Conservation (phyloP, 139 green algal genomes). For the Pleodorina starrii region DNA sequence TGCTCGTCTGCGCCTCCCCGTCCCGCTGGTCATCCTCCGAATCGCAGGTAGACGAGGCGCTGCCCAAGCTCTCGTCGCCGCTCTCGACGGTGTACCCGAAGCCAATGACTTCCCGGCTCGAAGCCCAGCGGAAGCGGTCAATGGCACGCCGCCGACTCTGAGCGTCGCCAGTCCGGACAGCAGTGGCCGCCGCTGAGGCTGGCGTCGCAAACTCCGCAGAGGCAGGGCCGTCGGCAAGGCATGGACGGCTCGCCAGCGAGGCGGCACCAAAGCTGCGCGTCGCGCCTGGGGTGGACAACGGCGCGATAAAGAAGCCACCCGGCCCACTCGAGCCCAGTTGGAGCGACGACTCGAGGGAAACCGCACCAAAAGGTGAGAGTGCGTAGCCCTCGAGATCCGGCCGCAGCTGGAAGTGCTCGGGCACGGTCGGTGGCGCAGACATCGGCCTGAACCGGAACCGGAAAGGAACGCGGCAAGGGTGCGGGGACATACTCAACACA, state of each 20-base stretch:
- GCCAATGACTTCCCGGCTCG: not conserved
- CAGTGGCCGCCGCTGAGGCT: not conserved
- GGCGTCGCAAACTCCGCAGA: not conserved
- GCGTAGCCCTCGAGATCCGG: not conserved
- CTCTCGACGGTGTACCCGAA: conserved; percentile 15
- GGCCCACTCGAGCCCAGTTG: not conserved
- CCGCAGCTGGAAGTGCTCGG: conserved; percentile 13
- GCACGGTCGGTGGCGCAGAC: not conserved
- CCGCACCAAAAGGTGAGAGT: not conserved
- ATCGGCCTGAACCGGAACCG: conserved; percentile 28
- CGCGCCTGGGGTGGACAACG: not conserved
- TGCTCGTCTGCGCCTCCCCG: too few species aligned
- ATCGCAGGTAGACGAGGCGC: not conserved
- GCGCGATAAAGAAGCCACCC: not conserved
- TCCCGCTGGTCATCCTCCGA: not conserved
- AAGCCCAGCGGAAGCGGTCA: conserved; percentile 11
- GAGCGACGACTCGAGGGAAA: not conserved
- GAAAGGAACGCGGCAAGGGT: too few species aligned
- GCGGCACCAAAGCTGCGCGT: not conserved
- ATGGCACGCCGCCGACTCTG: not conserved
- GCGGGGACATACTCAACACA: too few species aligned
- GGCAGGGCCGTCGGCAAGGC: too few species aligned
- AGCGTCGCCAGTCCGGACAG: not conserved
- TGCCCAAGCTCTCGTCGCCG: not conserved
- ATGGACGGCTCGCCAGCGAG: too few species aligned